A percentile compares a stretch with the other conserved stretches of the same genome.
Evolutionary conservation across 163 green algal species (phyloP).

Genomic region (Chlorella variabilis): DNA sequence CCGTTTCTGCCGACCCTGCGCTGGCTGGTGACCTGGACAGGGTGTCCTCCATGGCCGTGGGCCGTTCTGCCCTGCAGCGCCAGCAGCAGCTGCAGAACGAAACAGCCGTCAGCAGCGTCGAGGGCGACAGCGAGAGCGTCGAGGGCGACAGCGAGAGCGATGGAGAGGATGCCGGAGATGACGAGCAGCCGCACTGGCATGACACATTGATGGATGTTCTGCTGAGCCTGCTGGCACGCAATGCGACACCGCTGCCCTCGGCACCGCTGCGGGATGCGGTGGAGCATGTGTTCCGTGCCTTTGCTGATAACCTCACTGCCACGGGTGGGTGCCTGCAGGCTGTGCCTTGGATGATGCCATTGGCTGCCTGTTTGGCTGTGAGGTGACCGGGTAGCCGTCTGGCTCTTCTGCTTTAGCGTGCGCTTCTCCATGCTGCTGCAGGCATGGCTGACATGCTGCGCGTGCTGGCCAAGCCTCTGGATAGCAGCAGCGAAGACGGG

Average conservation of each 20-base stretch:
- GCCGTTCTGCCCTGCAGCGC: neutral
- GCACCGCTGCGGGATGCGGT: constrained; percentile 72
- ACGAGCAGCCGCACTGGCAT: constrained; percentile 57
- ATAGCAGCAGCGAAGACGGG: constrained; percentile 41
- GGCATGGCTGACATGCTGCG: constrained; percentile 60
- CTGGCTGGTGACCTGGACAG: constrained; percentile 28
- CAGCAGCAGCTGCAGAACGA: neutral
- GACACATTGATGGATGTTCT: constrained; percentile 82
- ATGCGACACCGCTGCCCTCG: constrained; percentile 60
- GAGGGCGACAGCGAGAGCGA: neutral
- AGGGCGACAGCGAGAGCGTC: neutral
- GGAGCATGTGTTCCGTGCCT: constrained; percentile 70
- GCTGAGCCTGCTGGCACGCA: constrained; percentile 72
- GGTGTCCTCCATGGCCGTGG: neutral
- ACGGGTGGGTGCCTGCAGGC: constrained; percentile 34
- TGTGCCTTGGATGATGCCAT: too few relatives aligned
- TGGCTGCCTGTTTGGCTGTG: neutral
- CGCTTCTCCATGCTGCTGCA: neutral
- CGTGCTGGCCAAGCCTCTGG: constrained; percentile 49
- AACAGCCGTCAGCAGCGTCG: neutral
- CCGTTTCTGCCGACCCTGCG: constrained; percentile 29
- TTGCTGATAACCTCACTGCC: constrained; percentile 47
- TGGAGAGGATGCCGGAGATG: constrained; percentile 23
- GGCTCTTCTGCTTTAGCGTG: neutral
- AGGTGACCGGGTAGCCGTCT: too few relatives aligned